These are phyloP conservation scores for Daedaleopsis nitida DNA, from an alignment of 768 basidiomycete genomes.

Conservation along the genomic window DNA sequence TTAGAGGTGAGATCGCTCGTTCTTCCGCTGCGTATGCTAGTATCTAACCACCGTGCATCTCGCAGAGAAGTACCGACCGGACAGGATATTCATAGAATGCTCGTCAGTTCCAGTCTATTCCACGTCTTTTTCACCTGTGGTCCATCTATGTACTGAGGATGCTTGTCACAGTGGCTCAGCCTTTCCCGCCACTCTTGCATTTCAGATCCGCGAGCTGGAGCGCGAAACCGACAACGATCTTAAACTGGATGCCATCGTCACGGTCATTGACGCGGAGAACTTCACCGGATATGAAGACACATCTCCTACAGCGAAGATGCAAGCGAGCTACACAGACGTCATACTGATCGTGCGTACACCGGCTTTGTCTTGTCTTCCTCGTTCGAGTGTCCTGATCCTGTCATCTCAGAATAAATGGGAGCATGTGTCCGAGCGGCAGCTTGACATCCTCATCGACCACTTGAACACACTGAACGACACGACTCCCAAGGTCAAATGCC, in stretches of 20 bases:
- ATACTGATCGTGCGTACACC: slow-evolving; percentile 69
- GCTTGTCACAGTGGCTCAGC: slow-evolving; percentile 73
- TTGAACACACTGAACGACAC: slow-evolving; percentile 86
- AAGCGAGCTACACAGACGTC: slow-evolving; percentile 93
- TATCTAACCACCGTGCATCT: too few relatives aligned
- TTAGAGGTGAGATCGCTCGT: slow-evolving; percentile 56
- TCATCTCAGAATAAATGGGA: slow-evolving; percentile 84
- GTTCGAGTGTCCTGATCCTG: background rate
- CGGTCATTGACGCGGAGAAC: slow-evolving; percentile 90
- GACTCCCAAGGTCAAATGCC: slow-evolving; percentile 82
- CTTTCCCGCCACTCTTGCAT: slow-evolving; percentile 93
- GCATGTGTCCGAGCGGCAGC: slow-evolving; percentile 70
- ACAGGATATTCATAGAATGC: slow-evolving; percentile 94
- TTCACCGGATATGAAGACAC: slow-evolving; percentile 93
- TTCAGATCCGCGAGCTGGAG: slow-evolving; percentile 91
- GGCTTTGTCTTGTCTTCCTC: background rate
- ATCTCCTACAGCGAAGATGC: slow-evolving; percentile 89
- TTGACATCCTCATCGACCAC: slow-evolving; percentile 86
- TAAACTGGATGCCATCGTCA: slow-evolving; percentile 87
- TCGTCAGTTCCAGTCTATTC: slow-evolving; percentile 56
- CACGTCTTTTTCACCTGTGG: background rate
- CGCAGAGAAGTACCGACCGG: slow-evolving; percentile 78
- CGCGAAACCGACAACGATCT: slow-evolving; percentile 73
- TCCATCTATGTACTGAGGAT: background rate
- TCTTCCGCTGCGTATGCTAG: background rate